A percentile compares a stretch with the other conserved stretches of the same genome.
phyloP scores from a whole-genome alignment of 345 rosid species.

The Draba incana region DNA sequence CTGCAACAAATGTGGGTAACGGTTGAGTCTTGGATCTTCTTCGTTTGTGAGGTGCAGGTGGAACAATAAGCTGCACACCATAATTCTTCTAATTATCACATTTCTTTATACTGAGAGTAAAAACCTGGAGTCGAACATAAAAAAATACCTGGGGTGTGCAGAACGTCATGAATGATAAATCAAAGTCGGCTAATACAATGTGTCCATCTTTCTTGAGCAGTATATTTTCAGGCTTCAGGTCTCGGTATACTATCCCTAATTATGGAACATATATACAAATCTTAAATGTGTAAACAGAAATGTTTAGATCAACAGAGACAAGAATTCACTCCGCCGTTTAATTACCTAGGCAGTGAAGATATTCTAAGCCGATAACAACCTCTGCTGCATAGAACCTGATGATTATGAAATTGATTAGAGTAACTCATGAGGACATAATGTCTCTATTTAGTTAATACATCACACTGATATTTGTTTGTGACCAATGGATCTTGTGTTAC shows the following conservation, averaged over 20 bases:
- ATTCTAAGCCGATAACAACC: conserved; percentile 83
- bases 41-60: conserved; percentile 50
- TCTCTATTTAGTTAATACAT: conserved; percentile 8
- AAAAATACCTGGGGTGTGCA: conserved; percentile 72
- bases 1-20: conserved; percentile 81
- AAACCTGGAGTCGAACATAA: conserved; percentile 4
- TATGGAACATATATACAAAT: conserved; percentile 29
- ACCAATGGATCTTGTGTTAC: conserved; percentile 20
- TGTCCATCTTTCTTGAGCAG: conserved; percentile 88
- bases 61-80: conserved; percentile 63
- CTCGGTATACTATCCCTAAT: conserved; percentile 88
- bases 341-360: conserved; percentile 96
- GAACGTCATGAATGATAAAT: conserved; percentile 79
- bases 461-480: conserved; percentile 4
- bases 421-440: not conserved
- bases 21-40: conserved; percentile 77
- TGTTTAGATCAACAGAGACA: conserved; percentile 4
- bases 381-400: conserved; percentile 96
- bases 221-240: conserved; percentile 95
- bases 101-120: conserved; percentile 15
- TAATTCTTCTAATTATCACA: not conserved
- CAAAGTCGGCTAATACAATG: conserved; percentile 83
- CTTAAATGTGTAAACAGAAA: conserved; percentile 7
- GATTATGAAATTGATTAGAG: conserved; percentile 10
- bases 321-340: not conserved